Base-by-base conservation (phyloP, 768 basidiomycete species). In the Nidularia pulvinata region DNA sequence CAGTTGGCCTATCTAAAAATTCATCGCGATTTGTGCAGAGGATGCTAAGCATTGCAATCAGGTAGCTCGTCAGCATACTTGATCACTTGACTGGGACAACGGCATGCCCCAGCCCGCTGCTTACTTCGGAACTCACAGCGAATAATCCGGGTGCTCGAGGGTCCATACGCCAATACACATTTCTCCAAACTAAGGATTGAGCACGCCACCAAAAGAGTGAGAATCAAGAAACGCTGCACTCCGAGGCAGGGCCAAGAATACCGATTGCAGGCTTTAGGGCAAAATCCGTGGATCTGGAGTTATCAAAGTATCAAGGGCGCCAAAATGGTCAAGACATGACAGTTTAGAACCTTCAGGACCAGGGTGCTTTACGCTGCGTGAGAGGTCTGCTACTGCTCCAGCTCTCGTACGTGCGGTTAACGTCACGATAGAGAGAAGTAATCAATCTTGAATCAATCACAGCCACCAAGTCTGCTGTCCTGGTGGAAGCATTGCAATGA, bases 111-210 rank as follows among this genome's bases (percentile, higher is more conserved):
- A 30, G 25, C 25, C 25, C 25, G 25, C 25, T 30, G 25, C 25
- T 30, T 30, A 30, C 25, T 30, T 30, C 25, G 25, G 67, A 48
- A 76, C 86, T 72, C 69, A 92, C 91, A 93, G 78, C 7, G 90
- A 84, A 64, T 91, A 93, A 46, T 86, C 83, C 30, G 85, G 83
- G 62, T 89, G 86, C 48, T 89, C 82, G 3, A 92, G 76, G 51
- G 88, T 80, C 84, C 87, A 93, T 62, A 91, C 79, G 35, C 78
- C 88, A 57, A 93, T 81, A 65, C 91, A 93, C 91, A 93, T 93
- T 45, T 60, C 55, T 51, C 36, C 46, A 54, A 53, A 52, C 46
- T 30, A 52, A 53, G 53, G 44, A 55, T 30, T 39, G 43, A 33
- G 46, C 48, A 56, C 54, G 57, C 58, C 55, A 60, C 57, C 46